phyloP scores from a whole-genome alignment of 2,329 filamentous ascomycete species.

The Trichoderma polysporum region DNA sequence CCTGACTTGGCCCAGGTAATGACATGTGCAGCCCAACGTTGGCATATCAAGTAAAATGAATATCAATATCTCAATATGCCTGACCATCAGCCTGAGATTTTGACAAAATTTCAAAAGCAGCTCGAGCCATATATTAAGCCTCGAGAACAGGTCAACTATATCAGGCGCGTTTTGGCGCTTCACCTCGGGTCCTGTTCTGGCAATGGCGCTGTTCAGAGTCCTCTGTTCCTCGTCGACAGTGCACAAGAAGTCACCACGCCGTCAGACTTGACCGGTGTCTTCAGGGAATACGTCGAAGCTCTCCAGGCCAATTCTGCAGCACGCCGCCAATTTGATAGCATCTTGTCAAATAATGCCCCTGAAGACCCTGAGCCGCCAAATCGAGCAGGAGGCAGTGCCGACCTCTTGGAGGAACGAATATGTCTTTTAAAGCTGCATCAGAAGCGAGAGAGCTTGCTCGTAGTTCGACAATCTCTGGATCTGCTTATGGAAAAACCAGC shows the following conservation, averaged over 20 bases:
- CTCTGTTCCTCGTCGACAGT: conserved; percentile 50
- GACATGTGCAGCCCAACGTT: conserved; percentile 5
- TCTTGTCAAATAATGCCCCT: conserved; percentile 30
- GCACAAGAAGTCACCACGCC: conserved; percentile 37
- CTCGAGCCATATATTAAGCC: conserved; percentile 56
- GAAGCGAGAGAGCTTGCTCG: conserved; percentile 50
- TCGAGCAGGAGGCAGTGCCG: conserved; percentile 22
- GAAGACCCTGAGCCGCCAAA: conserved; percentile 26
- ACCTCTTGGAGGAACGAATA: conserved; percentile 51
- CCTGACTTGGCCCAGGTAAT: not conserved
- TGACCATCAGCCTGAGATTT: conserved; percentile 34
- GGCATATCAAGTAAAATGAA: conserved; percentile 9
- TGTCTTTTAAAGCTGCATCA: conserved; percentile 51
- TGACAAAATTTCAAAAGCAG: conserved; percentile 41
- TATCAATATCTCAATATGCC: conserved; percentile 29
- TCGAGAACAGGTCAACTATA: conserved; percentile 56
- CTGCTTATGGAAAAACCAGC: conserved; percentile 52
- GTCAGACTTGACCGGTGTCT: conserved; percentile 46
- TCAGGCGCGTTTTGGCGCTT: conserved; percentile 55
- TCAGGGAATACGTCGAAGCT: conserved; percentile 56
- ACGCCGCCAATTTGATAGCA: conserved; percentile 46
- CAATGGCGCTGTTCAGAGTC: conserved; percentile 43
- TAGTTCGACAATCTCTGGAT: conserved; percentile 53
- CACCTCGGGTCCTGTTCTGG: conserved; percentile 51
- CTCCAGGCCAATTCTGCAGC: conserved; percentile 54